Evolutionary conservation across 805 yeast genomes (phyloP).

Genomic region (Isabelozyma heimii): DNA sequence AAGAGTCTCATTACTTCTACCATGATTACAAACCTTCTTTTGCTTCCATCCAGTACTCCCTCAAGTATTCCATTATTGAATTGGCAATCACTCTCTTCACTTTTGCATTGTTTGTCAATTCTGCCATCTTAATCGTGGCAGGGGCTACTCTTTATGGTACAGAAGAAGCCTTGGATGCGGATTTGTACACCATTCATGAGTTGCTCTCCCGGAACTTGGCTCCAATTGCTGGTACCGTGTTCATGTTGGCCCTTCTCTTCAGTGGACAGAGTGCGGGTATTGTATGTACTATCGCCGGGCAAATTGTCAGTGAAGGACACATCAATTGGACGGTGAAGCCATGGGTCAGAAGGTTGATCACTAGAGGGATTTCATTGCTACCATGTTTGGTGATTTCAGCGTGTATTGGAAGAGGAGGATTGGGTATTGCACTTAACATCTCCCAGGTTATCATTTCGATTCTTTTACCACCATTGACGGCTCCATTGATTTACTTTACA

Average conservation of each 20-base stretch:
- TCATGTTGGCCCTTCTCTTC: conserved; percentile 78
- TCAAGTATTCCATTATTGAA: conserved; percentile 72
- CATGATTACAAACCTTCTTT: conserved; percentile 63
- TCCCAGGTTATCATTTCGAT: conserved; percentile 84
- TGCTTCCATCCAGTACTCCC: conserved; percentile 68
- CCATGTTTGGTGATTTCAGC: conserved; percentile 78
- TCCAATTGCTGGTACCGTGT: conserved; percentile 75
- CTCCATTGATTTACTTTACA: conserved; percentile 84
- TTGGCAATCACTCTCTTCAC: conserved; percentile 68
- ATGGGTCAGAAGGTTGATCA: conserved; percentile 73
- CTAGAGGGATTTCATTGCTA: conserved; percentile 73
- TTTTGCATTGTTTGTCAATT: conserved; percentile 82
- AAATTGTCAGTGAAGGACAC: conserved; percentile 89
- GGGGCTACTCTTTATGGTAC: conserved; percentile 75
- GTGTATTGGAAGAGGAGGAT: conserved; percentile 70
- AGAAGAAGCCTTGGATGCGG: conserved; percentile 76
- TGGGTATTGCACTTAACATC: conserved; percentile 71
- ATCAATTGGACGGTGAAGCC: conserved; percentile 78
- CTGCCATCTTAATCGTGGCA: conserved; percentile 77
- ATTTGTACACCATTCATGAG: conserved; percentile 71
- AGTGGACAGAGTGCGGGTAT: conserved; percentile 92
- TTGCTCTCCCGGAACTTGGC: conserved; percentile 62
- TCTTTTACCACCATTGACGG: conserved; percentile 77
- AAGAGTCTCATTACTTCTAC: conserved; percentile 30
- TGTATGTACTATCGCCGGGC: conserved; percentile 91